These are phyloP conservation scores for Eragrostis curvula DNA, from an alignment of 176 grass and related monocot genomes.

Conservation along the genomic window DNA sequence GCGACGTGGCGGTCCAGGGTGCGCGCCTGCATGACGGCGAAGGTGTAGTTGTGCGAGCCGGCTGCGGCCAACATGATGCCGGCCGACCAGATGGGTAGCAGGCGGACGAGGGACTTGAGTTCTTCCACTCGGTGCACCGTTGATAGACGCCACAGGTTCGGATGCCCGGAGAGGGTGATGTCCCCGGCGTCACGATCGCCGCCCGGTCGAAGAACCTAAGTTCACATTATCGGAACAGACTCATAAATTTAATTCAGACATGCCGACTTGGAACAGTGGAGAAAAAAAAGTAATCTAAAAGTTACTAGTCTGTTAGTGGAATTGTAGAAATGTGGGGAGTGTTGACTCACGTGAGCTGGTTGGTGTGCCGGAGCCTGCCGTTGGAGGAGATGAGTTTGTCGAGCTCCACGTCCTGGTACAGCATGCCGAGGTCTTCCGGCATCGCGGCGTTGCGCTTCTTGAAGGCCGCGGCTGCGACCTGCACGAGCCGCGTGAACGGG, in stretches of 20 bases:
- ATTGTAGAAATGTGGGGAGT: no score
- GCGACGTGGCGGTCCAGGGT: constrained; percentile 69
- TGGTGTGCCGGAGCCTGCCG: constrained; percentile 59
- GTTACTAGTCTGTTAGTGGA: no score
- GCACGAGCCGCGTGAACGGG: constrained; percentile 54
- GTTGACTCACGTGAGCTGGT: no score
- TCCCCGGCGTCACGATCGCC: constrained; percentile 53
- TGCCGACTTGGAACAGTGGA: no score
- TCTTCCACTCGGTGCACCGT: constrained; percentile 84
- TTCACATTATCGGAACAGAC: no score
- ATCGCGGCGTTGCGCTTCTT: constrained; percentile 42
- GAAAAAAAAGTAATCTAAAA: no score
- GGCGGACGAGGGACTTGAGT: constrained; percentile 69
- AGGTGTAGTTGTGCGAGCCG: constrained; percentile 48
- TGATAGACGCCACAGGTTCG: constrained; percentile 54
- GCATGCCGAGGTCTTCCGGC: constrained; percentile 52
- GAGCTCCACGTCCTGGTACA: constrained; percentile 71
- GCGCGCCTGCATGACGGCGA: constrained; percentile 58
- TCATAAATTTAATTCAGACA: no score
- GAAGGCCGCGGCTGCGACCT: constrained; percentile 52
- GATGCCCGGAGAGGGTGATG: constrained; percentile 19
- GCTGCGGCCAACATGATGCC: constrained; percentile 45
- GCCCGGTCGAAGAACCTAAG: constrained; percentile 61
- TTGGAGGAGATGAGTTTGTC: constrained; percentile 66
- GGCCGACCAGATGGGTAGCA: constrained; percentile 79